Conservation (phyloP, 176 grass and related monocot species). For the Aegilops speltoides region DNA sequence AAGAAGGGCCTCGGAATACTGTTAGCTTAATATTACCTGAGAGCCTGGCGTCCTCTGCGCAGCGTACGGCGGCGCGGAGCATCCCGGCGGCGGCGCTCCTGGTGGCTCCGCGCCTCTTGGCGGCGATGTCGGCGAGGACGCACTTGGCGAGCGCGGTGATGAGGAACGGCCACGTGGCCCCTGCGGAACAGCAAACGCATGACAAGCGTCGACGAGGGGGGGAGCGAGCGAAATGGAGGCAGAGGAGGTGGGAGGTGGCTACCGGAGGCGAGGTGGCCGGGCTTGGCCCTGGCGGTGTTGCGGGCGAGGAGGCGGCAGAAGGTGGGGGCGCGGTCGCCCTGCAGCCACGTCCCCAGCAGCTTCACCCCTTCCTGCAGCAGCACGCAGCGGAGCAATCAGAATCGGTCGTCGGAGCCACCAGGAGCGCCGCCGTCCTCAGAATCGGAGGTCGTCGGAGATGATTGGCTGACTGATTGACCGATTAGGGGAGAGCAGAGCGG, state of each 20-base stretch:
- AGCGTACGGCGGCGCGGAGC: slow-evolving; percentile 60
- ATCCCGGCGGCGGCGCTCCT: slow-evolving; percentile 61
- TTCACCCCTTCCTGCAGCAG: slow-evolving; percentile 72
- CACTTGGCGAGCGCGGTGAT: slow-evolving; percentile 48
- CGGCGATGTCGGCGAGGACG: slow-evolving; percentile 46
- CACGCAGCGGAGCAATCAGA: neutral
- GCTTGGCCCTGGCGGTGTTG: slow-evolving; percentile 49
- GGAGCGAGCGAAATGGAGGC: too few relatives aligned
- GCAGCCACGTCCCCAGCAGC: slow-evolving; percentile 68
- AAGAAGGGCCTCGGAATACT: too few relatives aligned
- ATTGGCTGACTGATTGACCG: too few relatives aligned
- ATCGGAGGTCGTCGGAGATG: neutral
- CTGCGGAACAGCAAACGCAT: slow-evolving; percentile 41
- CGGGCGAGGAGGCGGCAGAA: slow-evolving; percentile 70
- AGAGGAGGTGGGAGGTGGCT: neutral
- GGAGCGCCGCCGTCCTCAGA: neutral
- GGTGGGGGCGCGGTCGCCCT: slow-evolving; percentile 49
- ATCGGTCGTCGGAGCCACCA: neutral
- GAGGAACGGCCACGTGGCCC: slow-evolving; percentile 70
- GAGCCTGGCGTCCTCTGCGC: slow-evolving; percentile 54
- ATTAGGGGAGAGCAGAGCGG: too few relatives aligned
- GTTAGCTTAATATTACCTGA: slow-evolving; percentile 27
- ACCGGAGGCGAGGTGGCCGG: slow-evolving; percentile 49
- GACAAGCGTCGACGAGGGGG: neutral
- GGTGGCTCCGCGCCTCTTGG: slow-evolving; percentile 57